Percentiles rank a stretch among this genome's conserved stretches.
Conservation (phyloP, 176 grass and related monocot species). For the Hordeum vulgare region DNA sequence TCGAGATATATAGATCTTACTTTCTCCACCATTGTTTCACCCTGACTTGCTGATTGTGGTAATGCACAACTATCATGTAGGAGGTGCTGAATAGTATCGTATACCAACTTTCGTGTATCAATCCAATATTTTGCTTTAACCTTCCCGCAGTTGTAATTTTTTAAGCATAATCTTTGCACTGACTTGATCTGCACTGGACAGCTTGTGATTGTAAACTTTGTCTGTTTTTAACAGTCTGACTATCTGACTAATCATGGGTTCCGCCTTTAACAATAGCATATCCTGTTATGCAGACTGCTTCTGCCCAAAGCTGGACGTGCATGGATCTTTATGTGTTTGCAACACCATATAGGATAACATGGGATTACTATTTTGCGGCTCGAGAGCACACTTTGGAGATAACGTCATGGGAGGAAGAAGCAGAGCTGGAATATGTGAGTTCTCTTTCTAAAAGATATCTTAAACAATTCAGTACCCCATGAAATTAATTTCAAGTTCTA, state of each 20-base stretch:
- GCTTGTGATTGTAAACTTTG: not conserved
- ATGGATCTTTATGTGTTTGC: conserved; percentile 97
- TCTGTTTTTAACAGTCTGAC: not conserved
- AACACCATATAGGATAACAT: conserved; percentile 87
- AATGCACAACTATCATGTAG: not conserved
- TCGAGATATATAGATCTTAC: not conserved
- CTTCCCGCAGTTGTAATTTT: not conserved
- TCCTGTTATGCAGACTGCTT: conserved; percentile 51
- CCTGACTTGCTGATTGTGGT: not conserved
- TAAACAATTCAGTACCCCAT: not conserved
- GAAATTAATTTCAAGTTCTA: not conserved
- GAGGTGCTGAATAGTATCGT: not conserved
- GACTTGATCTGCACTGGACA: not conserved
- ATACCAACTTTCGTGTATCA: not conserved
- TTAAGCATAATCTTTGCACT: not conserved
- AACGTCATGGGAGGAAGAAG: conserved; percentile 84
- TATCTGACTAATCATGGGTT: not conserved
- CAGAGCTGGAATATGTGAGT: conserved; percentile 39
- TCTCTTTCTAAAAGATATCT: not conserved
- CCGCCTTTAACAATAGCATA: not conserved
- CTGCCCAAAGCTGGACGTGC: conserved; percentile 84
- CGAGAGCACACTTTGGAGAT: conserved; percentile 71
- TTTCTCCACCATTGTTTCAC: not conserved
- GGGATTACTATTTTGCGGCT: conserved; percentile 80
- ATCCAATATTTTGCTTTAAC: not conserved